Evolutionary conservation across 73 alveolate species (phyloP).

Genomic region (Paramecium caudatum): DNA sequence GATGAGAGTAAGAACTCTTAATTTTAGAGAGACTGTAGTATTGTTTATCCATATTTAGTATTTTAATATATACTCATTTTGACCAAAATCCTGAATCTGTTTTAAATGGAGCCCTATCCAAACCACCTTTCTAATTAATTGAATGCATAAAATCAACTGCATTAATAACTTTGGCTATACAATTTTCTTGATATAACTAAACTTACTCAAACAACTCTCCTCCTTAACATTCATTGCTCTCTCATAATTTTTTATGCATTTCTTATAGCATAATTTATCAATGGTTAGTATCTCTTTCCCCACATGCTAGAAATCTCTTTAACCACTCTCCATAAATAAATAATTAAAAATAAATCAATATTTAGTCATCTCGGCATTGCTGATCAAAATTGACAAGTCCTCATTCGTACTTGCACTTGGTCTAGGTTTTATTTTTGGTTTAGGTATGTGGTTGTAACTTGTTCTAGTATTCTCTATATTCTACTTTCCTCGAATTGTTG

Average conservation of each 20-base stretch:
- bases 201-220: conserved; percentile 11
- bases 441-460: conserved; percentile 1
- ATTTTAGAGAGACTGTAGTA: not conserved
- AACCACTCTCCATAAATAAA: conserved; percentile 34
- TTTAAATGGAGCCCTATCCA: conserved; percentile 70
- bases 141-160: conserved; percentile 17
- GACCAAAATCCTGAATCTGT: conserved; percentile 49
- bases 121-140: conserved; percentile 31
- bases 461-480: conserved; percentile 26
- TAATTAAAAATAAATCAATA: conserved; percentile 46
- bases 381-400: conserved; percentile 16
- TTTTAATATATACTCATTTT: conserved; percentile 9
- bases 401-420: not conserved
- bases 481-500: conserved; percentile 45
- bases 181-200: not conserved
- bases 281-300: conserved; percentile 23
- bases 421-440: conserved; percentile 40
- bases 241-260: conserved; percentile 36
- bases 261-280: conserved; percentile 57
- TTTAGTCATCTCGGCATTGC: conserved; percentile 35
- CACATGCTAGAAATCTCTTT: not conserved
- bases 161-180: conserved; percentile 59
- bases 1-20: conserved; percentile 27
- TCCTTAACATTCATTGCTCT: conserved; percentile 43
- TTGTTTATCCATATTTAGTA: conserved; percentile 22